Conservation (phyloP, 352 stramenopile genomes). For the Phytophthora sp. region DNA sequence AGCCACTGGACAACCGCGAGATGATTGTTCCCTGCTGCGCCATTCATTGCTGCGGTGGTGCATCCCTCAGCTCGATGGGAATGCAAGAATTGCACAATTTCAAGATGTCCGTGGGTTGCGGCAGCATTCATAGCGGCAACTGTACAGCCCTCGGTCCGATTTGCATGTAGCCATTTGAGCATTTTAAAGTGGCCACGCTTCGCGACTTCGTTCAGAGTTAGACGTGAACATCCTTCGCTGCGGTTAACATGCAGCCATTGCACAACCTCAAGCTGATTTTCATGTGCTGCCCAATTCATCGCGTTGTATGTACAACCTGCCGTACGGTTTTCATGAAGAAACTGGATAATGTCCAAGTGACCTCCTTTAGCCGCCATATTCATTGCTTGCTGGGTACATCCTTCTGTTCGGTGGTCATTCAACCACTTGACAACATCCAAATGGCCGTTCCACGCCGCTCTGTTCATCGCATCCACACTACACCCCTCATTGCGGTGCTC, state of each 20-base stretch:
- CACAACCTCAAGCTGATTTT: constrained; percentile 36
- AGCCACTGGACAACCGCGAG: constrained; percentile 42
- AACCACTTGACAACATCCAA: constrained; percentile 36
- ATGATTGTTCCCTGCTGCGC: constrained; percentile 41
- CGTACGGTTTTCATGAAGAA: constrained; percentile 32
- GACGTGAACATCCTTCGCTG: constrained; percentile 38
- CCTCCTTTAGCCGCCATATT: constrained; percentile 38
- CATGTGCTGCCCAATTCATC: constrained; percentile 39
- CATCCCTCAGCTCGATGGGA: constrained; percentile 38
- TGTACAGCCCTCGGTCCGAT: constrained; percentile 37
- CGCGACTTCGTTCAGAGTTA: constrained; percentile 40
- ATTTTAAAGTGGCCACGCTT: constrained; percentile 39
- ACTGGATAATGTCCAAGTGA: constrained; percentile 40
- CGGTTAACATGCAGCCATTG: constrained; percentile 38
- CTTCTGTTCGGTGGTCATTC: constrained; percentile 30
- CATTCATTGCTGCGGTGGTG: constrained; percentile 41
- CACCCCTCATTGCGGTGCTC: constrained; percentile 34
- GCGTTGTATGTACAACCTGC: constrained; percentile 45
- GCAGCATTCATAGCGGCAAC: constrained; percentile 37
- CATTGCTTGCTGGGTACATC: constrained; percentile 42
- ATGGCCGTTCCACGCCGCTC: constrained; percentile 37
- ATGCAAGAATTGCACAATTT: constrained; percentile 45
- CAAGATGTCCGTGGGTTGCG: constrained; percentile 34
- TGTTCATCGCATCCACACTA: constrained; percentile 40
- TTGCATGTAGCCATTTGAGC: constrained; percentile 34